Evolutionary conservation across 2,329 filamentous ascomycete genomes (phyloP).

Genomic region (Neonectria hederae): DNA sequence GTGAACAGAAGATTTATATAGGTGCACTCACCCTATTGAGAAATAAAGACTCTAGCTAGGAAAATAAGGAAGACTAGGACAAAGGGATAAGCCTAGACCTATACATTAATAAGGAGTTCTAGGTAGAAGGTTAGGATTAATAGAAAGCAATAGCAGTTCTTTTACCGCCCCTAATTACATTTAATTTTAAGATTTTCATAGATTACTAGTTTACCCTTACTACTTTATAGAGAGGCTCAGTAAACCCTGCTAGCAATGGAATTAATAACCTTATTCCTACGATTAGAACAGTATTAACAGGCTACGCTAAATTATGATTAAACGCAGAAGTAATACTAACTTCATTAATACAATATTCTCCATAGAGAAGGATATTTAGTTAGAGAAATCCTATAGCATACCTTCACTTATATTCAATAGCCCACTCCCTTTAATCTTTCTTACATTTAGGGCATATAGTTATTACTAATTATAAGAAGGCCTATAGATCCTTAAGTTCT

Average conservation of each 20-base stretch:
- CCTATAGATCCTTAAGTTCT: neutral
- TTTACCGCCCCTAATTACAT: no score
- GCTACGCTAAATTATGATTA: neutral
- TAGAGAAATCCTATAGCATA: neutral
- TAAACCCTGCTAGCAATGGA: neutral
- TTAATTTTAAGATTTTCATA: no score
- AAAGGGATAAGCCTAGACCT: no score
- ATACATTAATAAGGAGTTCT: no score
- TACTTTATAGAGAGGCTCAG: neutral
- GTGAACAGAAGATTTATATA: no score
- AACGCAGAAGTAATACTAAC: neutral
- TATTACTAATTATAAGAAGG: neutral
- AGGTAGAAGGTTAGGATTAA: no score
- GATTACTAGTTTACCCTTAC: neutral
- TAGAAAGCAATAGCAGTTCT: neutral
- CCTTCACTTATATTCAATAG: neutral
- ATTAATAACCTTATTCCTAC: conserved; percentile 4
- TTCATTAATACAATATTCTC: conserved; percentile 3
- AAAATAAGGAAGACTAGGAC: no score
- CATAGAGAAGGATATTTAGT: conserved; percentile 5
- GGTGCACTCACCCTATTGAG: no score
- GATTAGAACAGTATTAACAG: conserved; percentile 8
- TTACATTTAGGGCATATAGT: neutral
- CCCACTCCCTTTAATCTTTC: neutral
- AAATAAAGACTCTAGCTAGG: no score